phyloP scores from a whole-genome alignment of 2,329 filamentous ascomycete genomes.

The Cladosporium sp. region DNA sequence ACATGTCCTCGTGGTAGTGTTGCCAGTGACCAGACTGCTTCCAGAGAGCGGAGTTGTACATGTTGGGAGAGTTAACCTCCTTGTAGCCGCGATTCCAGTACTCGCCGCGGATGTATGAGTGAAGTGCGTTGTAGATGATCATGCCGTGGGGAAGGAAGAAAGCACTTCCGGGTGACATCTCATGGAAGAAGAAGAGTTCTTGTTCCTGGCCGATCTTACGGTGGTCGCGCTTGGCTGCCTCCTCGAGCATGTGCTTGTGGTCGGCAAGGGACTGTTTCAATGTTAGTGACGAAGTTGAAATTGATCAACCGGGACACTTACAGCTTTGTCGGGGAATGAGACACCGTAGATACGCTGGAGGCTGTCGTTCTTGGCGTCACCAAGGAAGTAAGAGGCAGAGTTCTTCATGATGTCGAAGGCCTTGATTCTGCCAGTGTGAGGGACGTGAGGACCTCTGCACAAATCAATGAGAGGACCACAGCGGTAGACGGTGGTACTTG shows the following conservation, averaged over 20 bases:
- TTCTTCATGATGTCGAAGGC: conserved; percentile 91
- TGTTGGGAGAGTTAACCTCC: conserved; percentile 93
- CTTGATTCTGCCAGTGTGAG: conserved; percentile 90
- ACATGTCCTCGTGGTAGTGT: conserved; percentile 94
- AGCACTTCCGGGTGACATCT: conserved; percentile 84
- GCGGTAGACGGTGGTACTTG: conserved; percentile 88
- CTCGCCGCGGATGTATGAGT: conserved; percentile 74
- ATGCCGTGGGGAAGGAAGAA: conserved; percentile 93
- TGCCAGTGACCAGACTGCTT: conserved; percentile 94
- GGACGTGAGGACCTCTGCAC: conserved; percentile 91
- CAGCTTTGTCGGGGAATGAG: conserved; percentile 95
- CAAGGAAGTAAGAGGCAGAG: conserved; percentile 84
- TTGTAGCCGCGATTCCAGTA: conserved; percentile 93
- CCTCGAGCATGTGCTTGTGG: conserved; percentile 91
- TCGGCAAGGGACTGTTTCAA: conserved; percentile 57
- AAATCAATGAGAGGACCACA: conserved; percentile 93
- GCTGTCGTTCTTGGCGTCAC: conserved; percentile 88
- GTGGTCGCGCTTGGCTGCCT: conserved; percentile 97
- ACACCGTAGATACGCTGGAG: conserved; percentile 96
- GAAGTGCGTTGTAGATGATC: conserved; percentile 86
- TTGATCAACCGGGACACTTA: conserved; percentile 36
- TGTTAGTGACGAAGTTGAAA: background rate
- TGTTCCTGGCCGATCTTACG: conserved; percentile 91
- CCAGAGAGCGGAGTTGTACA: conserved; percentile 92
- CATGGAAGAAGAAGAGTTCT: conserved; percentile 96